Percentiles rank a stretch among this genome's conserved stretches.
Evolutionary conservation across 2,329 filamentous ascomycete species (phyloP).

Genomic region (Cladosporium sp.): DNA sequence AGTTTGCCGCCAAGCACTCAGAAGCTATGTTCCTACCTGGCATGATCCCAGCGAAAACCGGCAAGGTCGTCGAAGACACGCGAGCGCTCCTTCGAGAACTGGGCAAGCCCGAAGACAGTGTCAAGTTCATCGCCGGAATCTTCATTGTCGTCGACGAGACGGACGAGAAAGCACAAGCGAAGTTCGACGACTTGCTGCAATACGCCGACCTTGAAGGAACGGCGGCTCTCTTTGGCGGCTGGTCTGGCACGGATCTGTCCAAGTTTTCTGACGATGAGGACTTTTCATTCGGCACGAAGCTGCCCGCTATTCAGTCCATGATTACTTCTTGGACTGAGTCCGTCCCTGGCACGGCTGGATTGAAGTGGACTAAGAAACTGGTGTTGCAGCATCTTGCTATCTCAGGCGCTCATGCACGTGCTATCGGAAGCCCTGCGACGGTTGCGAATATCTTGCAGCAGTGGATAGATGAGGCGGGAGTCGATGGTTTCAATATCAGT

Average conservation of each 20-base stretch:
- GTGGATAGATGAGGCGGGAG: constrained; percentile 42
- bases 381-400: constrained; percentile 41
- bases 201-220: constrained; percentile 45
- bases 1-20: constrained; percentile 42
- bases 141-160: constrained; percentile 43
- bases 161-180: constrained; percentile 40
- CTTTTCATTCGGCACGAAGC: constrained; percentile 35
- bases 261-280: constrained; percentile 43
- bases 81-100: constrained; percentile 35
- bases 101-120: constrained; percentile 36
- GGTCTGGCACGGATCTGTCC: constrained; percentile 44
- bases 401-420: constrained; percentile 37
- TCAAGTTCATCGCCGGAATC: constrained; percentile 45
- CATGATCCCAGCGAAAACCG: constrained; percentile 40
- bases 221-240: constrained; percentile 44
- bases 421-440: constrained; percentile 37
- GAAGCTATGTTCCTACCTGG: constrained; percentile 47
- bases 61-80: constrained; percentile 40
- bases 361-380: constrained; percentile 45
- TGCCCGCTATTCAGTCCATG: constrained; percentile 40
- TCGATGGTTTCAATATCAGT: constrained; percentile 42
- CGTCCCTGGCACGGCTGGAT: constrained; percentile 37
- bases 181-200: constrained; percentile 39
- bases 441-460: constrained; percentile 45
- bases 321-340: constrained; percentile 43